Base-by-base conservation (phyloP, 2,329 filamentous ascomycete genomes). In the Chrysoporthe deuterocubensis region DNA sequence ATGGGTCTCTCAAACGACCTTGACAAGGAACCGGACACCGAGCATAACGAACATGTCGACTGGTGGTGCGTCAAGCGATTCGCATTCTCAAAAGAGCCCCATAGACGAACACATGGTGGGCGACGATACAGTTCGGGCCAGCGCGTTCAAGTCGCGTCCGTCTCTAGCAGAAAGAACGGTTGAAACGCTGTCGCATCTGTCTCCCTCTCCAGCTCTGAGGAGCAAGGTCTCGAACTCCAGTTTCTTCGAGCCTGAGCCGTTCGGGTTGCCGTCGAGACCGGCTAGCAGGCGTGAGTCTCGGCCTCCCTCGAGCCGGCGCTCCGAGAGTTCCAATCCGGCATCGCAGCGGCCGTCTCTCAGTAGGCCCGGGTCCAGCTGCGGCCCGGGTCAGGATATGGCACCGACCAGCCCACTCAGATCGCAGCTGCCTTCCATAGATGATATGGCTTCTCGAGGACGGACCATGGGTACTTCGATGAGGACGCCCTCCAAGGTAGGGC, bases 131-230 rank as follows among this genome's bases (percentile, higher is more conserved):
- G 37, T 42, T 43, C 34, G 61, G 18, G 46, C 65, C 59, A 40
- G 67, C 37, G 44, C 64, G 48, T 67, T 70, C 40, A 73, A 77
- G 43, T 75, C 79, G 1, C 75, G 80, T 64, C 83, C 86, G 63
- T 94, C 92, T 0, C 82, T 97, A 4, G 89, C 91, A 0, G 94
- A 97, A 73, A 85, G 95, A 67, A 96, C 94, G 0, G 90, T 97
- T 54, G 93, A 97, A 76, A 97, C 93, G 0, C 81, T 97, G 6
- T 86, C 93, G 3, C 87, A 89, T 59, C 82, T 97, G 42, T 92
- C 94, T 0, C 89, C 92, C 0, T 96, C 94, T 0, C 94, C 94
- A 4, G 87, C 87, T 0, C 78, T 91, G 58, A 87, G 84, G 64
- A 87, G 88, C 68, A 87, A 89, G 65, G 82, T 86, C 9, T 93